Percentiles rank a stretch among this genome's conserved stretches.
Evolutionary conservation across 1,284 basidiomycete species (phyloP).

Genomic region (Papiliotrema nemorosa): DNA sequence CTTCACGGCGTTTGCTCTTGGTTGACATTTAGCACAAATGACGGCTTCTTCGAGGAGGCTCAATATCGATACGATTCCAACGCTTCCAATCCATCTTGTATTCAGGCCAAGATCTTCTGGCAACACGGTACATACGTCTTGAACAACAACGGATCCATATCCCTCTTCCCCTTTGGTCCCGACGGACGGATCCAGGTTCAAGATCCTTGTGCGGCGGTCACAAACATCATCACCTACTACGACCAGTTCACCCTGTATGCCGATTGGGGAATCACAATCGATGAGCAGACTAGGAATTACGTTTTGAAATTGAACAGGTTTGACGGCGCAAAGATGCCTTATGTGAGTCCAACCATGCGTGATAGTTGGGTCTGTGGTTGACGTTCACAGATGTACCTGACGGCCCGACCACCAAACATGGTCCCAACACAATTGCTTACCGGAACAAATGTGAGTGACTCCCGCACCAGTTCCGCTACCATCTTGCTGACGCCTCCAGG

Average conservation of each 20-base stretch:
- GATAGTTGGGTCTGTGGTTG: background rate
- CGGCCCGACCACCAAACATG: conserved; percentile 49
- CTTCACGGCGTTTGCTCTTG: background rate
- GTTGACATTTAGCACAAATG: conserved; percentile 51
- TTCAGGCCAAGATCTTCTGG: conserved; percentile 79
- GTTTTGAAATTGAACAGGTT: conserved; percentile 42
- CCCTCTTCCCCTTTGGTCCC: conserved; percentile 60
- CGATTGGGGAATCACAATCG: conserved; percentile 47
- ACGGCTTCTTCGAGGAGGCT: conserved; percentile 78
- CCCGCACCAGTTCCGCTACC: background rate
- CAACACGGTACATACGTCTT: conserved; percentile 73
- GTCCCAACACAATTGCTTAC: conserved; percentile 47
- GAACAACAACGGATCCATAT: conserved; percentile 70
- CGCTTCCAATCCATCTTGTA: conserved; percentile 53
- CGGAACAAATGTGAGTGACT: conserved; percentile 43
- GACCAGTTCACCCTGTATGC: conserved; percentile 53
- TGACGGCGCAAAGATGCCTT: conserved; percentile 48
- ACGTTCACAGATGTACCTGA: conserved; percentile 37
- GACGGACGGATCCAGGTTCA: conserved; percentile 91
- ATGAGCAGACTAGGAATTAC: conserved; percentile 34
- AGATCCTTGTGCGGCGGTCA: conserved; percentile 77
- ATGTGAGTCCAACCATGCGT: conserved; percentile 23
- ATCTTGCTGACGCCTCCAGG: conserved; percentile 12
- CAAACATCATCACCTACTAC: conserved; percentile 79
- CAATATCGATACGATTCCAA: conserved; percentile 82